Base-by-base conservation (phyloP, 805 yeast genomes). In the Sungouiella thailandica region DNA sequence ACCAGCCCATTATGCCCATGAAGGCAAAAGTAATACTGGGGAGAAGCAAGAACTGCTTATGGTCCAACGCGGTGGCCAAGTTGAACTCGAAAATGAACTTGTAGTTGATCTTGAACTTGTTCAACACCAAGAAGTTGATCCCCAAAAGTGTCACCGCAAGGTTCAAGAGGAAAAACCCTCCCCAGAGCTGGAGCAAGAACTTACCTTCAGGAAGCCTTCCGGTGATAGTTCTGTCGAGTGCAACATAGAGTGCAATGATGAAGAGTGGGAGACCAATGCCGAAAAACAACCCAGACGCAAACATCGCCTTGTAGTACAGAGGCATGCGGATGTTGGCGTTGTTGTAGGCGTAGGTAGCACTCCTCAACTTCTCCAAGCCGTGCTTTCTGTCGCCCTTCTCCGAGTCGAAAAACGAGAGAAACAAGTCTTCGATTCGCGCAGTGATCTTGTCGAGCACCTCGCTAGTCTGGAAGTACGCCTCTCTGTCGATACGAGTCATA, bases 71-170 rank as follows among this genome's bases (percentile, higher is more conserved):
- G 22, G 78, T 74, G 24, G 80, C 70, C 28, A 80, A 73, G 51
- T 85, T 79, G 46, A 88, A 81, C 59, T 93, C 97, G 55, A 93
- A 88, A 37, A 93, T 88, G 52, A 93, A 89, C 50, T 82, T 82
- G 57, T 93, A 93, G 57, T 90, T 93, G 47, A 93, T 81, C 49
- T 84, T 83, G 58, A 64, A 80, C 28, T 60, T 55, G 17, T 78
- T 70, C 90, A 95, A 93, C 3, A 81, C 76, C 35, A 66, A 59
- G 51, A 94, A 78, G 52, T 85, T 78, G 28, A 83, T 37, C 10
- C 80, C 79, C 52, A 89, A 80, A 2, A 86, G 60, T 16, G 80
- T 46, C 5, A 78, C 60, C 50, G 82, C 71, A n/a, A 89, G 43
- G 20, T 71, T 63, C 4, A 80, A 55, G 38, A 88, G 49, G 45